Base-by-base conservation (phyloP, 176 grass and related monocot species). In the Cenchrus americanus region DNA sequence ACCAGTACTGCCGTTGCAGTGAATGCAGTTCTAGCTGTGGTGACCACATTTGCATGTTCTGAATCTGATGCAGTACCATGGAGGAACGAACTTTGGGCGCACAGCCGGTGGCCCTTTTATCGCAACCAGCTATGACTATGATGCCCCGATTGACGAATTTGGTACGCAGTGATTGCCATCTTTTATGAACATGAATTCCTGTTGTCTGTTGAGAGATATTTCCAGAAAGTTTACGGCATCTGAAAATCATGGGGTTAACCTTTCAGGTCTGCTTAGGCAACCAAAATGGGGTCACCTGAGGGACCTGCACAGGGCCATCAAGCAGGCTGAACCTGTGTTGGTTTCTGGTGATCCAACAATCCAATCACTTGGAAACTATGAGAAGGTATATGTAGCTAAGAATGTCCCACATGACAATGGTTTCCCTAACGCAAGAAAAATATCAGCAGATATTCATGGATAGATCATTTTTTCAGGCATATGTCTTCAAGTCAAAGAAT, bases 201-300 rank as follows among this genome's bases (percentile, higher is more conserved):
- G 24, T 66, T 0, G 19, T 54, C 24, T 15, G 10, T 51, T 41
- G 4, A n/a, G 40, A 58, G n/a, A 80, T 75, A 42, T 40, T 59
- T 64, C 48, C 0, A 23, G 71, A 70, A 47, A 10, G 32, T 89
- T 82, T 66, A 21, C 47, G 24, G 10, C 17, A 81, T 69, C 43
- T 77, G 73, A 82, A 23, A 76, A 11, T n/a, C 26, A 4, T 86
- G 46, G 18, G 14, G 26, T 77, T 23, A 27, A 55, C 37, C 19
- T 82, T 58, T 50, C 85, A 98, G 96, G 96, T 85, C 54, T 98
- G 15, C 62, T 89, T 69, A 93, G 93, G 77, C 89, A 95, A 66
- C 96, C 96, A 0, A 98, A 98, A 91, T 98, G 93, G 93, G 93
- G 96, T 49, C 96, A 98, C 85, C 80, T 98, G 85, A 93, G 87